Percentiles rank a stretch among this genome's conserved stretches.
Conservation (phyloP, 345 rosid species). For the Acer yangbiense region DNA sequence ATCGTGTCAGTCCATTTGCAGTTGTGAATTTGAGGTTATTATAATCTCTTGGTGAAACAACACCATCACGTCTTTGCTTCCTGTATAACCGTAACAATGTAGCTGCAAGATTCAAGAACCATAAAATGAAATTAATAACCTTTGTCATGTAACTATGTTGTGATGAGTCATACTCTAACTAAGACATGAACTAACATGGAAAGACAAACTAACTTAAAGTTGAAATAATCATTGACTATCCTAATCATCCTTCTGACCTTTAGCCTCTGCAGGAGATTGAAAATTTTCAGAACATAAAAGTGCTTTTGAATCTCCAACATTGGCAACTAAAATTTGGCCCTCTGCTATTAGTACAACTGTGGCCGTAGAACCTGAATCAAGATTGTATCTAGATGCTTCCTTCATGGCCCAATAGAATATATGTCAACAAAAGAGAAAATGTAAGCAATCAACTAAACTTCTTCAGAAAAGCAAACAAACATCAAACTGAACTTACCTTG, state of each 20-base stretch:
- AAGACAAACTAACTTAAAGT: not conserved
- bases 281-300: constrained; percentile 83
- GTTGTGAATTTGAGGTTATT: constrained; percentile 41
- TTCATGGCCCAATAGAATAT: constrained; percentile 31
- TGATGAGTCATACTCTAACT: not conserved
- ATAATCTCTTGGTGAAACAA: constrained; percentile 43
- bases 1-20: constrained; percentile 54
- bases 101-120: constrained; percentile 51
- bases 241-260: constrained; percentile 51
- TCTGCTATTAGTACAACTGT: constrained; percentile 76
- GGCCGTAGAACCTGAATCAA: constrained; percentile 84
- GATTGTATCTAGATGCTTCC: constrained; percentile 70
- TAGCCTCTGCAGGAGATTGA: constrained; percentile 77
- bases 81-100: constrained; percentile 68
- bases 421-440: constrained; percentile 13
- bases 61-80: constrained; percentile 60
- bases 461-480: not conserved
- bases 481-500: constrained; percentile 47
- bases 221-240: not conserved
- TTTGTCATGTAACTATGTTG: constrained; percentile 5
- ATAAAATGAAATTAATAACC: constrained; percentile 5
- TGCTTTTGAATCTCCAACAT: constrained; percentile 94
- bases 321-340: constrained; percentile 81
- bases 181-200: constrained; percentile 11
- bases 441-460: constrained; percentile 6